Evolutionary conservation across 2,329 filamentous ascomycete species (phyloP), one percentile per base, ranked within the genome.

Genomic region (Diplodia scrobiculata): DNA sequence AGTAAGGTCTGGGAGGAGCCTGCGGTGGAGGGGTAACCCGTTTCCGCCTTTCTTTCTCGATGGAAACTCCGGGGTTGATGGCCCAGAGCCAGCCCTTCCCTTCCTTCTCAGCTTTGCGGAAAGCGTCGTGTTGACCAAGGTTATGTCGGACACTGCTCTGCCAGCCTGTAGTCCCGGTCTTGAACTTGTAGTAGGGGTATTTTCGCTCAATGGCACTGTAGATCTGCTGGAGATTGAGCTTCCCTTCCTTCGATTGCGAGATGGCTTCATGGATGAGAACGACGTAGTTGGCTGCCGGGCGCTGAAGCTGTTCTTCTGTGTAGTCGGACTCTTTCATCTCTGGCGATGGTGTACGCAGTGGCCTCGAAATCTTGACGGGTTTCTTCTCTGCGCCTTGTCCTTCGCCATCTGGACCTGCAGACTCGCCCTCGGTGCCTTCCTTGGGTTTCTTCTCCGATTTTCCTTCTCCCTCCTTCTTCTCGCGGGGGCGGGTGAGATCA

Each of bases 251-350:
- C 45, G 85, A 83, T 45, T 85, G 83, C 1, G 84, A 82, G 34
- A 89, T 81, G 14, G 84, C 83, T 72, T 88, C 86, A 70, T 87
- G 86, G 63, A 89, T 86, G 50, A 89, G 81, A 29, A 86, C 82
- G 9, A 87, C 85, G 71, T 89, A 89, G 38, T 87, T 88, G 68
- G 84, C 82, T 3, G 81, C 82, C 1, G 87, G 87, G 76, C 91
- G 90, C 67, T 87, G 86, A 60, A 92, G 81, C 77, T 92, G 88
- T 72, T 92, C 90, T 41, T 89, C 86, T 1, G 89, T 91, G 74
- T 89, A 83, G 71, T 89, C 89, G 62, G 84, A 84, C 50, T 84
- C 81, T 13, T 85, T 83, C 76, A 87, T 87, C 69, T 86, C 84
- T 0, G 87, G 87, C 7, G 86, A 88, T 1, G 85, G 86, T 17